Evolutionary conservation across 2,329 filamentous ascomycete species (phyloP).

Genomic region (Alternaria gaisen): DNA sequence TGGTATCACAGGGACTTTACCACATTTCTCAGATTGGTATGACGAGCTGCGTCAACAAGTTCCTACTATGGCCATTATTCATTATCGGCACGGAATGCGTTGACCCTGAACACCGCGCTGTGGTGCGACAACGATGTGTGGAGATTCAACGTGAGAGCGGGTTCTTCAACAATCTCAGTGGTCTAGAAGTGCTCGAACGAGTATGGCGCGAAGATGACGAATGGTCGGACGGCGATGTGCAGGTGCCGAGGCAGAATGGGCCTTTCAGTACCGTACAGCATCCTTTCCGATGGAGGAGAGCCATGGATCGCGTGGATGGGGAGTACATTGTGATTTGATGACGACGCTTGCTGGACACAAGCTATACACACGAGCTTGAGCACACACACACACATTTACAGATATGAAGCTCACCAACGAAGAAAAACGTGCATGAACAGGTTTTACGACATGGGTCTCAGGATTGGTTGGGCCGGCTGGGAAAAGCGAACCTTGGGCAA

Average conservation of each 20-base stretch:
- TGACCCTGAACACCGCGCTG: slow-evolving; percentile 77
- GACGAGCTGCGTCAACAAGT: slow-evolving; percentile 79
- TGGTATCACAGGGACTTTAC: slow-evolving; percentile 82
- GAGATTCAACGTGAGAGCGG: slow-evolving; percentile 89
- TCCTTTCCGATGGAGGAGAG: slow-evolving; percentile 59
- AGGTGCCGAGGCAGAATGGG: slow-evolving; percentile 30
- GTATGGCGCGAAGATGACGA: slow-evolving; percentile 73
- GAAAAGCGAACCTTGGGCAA: slow-evolving; percentile 7
- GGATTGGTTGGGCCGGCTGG: slow-evolving; percentile 12
- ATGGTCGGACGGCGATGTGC: slow-evolving; percentile 34
- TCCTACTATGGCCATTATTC: slow-evolving; percentile 92
- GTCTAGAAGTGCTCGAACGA: slow-evolving; percentile 83
- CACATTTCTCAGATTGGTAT: slow-evolving; percentile 82
- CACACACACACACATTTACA: not conserved
- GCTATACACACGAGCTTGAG: slow-evolving; percentile 14
- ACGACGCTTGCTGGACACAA: slow-evolving; percentile 24
- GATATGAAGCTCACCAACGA: slow-evolving; percentile 13
- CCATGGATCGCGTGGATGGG: slow-evolving; percentile 61
- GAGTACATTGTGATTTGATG: slow-evolving; percentile 62
- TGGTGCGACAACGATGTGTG: slow-evolving; percentile 80
- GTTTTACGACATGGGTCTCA: slow-evolving; percentile 15
- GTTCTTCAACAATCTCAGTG: slow-evolving; percentile 92
- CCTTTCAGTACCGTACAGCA: slow-evolving; percentile 40
- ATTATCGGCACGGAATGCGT: slow-evolving; percentile 90
- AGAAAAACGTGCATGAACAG: slow-evolving; percentile 9